Base-by-base conservation (phyloP, 495 filamentous ascomycete genomes). In the Aspergillus egyptiacus region DNA sequence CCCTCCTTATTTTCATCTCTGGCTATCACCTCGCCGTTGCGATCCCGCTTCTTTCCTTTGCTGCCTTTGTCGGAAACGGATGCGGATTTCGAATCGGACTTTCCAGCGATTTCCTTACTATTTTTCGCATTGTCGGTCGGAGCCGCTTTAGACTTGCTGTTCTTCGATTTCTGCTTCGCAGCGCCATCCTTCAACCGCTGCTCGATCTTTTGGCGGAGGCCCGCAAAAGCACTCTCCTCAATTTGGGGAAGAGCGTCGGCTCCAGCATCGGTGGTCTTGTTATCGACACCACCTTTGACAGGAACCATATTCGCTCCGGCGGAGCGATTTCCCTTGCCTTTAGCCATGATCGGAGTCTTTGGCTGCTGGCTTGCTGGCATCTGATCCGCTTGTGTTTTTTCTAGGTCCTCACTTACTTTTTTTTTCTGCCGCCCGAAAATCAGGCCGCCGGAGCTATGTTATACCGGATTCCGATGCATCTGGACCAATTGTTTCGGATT, bases 141-240 rank as follows among this genome's bases (percentile, higher is more conserved):
- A 20, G 60, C 46, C 14, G 52, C 5, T 27, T 64, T 64, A n/a
- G 50, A 47, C 11, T 65, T 60, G 25, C 66, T 65, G 22, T 71
- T 64, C 54, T 77, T 78, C 30, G 62, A 50, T 40, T 71, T 75
- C 57, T 68, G 61, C 32, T 74, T 73, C 6, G 55, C 52, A 39
- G 72, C 68, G 49, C 65, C 77, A 40, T 64, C 62, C 51, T 74
- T 75, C 61, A 75, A 60, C 25, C 63, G 66, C 53, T 72, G 65
- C 59, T 86, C 80, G 57, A 86, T 83, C 62, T 79, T 82, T 41
- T 77, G 72, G 23, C 83, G 82, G 53, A 86, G 66, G 46, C 77
- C 74, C 24, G 77, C 75, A 52, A 88, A 74, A 11, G 81, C 79
- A 34, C 69, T 65, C 57, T 82, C 77, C 60, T 84, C 77, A 27